Conservation (phyloP, 805 yeast genomes). For the Ogataea nakhonphanomensis region DNA sequence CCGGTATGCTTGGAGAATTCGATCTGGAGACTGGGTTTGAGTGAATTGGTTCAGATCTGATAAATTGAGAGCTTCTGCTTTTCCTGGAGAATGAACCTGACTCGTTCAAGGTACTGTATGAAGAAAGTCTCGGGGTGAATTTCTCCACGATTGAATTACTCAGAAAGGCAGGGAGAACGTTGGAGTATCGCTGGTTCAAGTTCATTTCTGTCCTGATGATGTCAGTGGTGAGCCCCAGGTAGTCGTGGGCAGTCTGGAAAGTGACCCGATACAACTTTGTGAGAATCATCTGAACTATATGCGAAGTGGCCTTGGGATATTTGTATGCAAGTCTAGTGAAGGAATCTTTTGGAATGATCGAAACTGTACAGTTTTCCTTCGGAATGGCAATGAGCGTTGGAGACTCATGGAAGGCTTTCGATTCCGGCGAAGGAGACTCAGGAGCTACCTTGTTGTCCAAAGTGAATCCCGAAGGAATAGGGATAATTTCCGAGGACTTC, state of each 20-base stretch:
- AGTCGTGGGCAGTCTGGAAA: conserved; percentile 82
- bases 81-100: conserved; percentile 3
- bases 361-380: conserved; percentile 71
- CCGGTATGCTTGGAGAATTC: conserved; percentile 1
- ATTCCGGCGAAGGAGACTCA: conserved; percentile 11
- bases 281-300: conserved; percentile 88
- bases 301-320: conserved; percentile 88
- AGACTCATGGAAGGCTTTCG: not conserved
- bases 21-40: conserved; percentile 4
- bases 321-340: conserved; percentile 67
- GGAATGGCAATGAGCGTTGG: conserved; percentile 67
- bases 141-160: conserved; percentile 38
- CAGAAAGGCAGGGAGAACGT: conserved; percentile 62
- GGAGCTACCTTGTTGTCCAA: conserved; percentile 17
- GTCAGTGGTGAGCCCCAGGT: conserved; percentile 80
- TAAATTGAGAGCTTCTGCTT: conserved; percentile 4
- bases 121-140: conserved; percentile 7
- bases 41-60: conserved; percentile 2
- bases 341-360: conserved; percentile 85
- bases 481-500: conserved; percentile 4
- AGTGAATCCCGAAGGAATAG: conserved; percentile 16
- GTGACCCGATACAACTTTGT: conserved; percentile 88
- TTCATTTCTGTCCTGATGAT: conserved; percentile 71
- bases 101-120: conserved; percentile 8
- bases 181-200: conserved; percentile 48